Conservation (phyloP, 352 stramenopile genomes). For the Phytophthora megakarya region DNA sequence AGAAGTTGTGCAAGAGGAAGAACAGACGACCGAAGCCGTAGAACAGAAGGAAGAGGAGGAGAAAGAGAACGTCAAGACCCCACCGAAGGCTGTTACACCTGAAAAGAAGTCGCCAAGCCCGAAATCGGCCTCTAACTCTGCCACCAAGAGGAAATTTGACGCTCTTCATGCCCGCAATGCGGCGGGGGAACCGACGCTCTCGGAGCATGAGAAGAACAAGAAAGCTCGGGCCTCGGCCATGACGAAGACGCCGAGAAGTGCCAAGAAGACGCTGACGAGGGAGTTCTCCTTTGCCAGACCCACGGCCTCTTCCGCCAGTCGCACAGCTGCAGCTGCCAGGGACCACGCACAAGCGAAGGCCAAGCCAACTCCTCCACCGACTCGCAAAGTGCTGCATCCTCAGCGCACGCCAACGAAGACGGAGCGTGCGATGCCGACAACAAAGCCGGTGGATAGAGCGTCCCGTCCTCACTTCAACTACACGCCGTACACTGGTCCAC, state of each 20-base stretch:
- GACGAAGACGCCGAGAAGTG: conserved; percentile 15
- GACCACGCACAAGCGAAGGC: conserved; percentile 28
- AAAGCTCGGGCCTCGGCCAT: conserved; percentile 21
- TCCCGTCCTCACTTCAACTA: conserved; percentile 42
- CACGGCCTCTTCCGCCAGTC: conserved; percentile 34
- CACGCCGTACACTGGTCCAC: conserved; percentile 70
- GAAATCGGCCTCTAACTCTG: conserved; percentile 6
- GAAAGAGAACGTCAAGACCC: not conserved
- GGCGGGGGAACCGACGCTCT: conserved; percentile 2
- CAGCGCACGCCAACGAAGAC: conserved; percentile 18
- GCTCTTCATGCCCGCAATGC: conserved; percentile 8
- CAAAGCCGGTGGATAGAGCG: conserved; percentile 15
- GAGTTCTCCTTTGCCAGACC: conserved; percentile 44
- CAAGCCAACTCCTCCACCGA: conserved; percentile 4
- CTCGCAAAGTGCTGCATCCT: conserved; percentile 3
- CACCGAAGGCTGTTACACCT: conserved; percentile 4
- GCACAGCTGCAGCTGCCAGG: conserved; percentile 22
- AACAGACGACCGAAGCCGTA: not conserved
- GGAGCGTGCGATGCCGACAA: conserved; percentile 19
- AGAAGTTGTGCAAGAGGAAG: not conserved
- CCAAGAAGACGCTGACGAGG: conserved; percentile 11
- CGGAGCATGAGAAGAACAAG: conserved; percentile 33
- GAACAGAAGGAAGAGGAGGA: conserved; percentile 1
- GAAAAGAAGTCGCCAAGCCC: conserved; percentile 7
- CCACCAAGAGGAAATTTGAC: conserved; percentile 36